phyloP scores from a whole-genome alignment of 805 yeast genomes.

The Middelhovenomyces tepae region DNA sequence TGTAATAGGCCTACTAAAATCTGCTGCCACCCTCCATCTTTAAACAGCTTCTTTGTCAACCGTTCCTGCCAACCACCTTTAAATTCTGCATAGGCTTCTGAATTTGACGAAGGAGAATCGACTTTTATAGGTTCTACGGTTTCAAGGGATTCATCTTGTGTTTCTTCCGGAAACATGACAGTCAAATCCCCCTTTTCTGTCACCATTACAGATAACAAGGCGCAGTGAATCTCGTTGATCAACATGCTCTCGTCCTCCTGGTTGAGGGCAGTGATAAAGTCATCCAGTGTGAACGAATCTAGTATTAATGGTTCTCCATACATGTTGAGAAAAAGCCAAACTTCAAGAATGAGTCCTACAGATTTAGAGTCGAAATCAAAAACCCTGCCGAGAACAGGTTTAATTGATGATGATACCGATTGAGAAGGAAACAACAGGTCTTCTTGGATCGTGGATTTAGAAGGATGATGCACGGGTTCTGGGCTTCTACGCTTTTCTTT shows the following conservation, averaged over 20 bases:
- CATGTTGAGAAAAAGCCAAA: constrained; percentile 69
- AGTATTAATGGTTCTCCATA: constrained; percentile 54
- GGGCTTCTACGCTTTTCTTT: constrained; percentile 18
- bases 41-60: constrained; percentile 61
- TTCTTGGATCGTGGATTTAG: constrained; percentile 4
- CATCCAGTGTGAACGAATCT: constrained; percentile 77
- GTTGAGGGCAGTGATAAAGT: constrained; percentile 49
- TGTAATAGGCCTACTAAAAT: constrained; percentile 66
- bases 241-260: constrained; percentile 45
- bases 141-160: constrained; percentile 9
- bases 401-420: constrained; percentile 1
- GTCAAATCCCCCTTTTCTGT: constrained; percentile 33
- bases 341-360: constrained; percentile 38
- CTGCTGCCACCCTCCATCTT: constrained; percentile 80
- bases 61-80: constrained; percentile 61
- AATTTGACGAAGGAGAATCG: too few relatives aligned
- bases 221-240: constrained; percentile 61
- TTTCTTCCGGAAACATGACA: constrained; percentile 25
- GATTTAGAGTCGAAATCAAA: constrained; percentile 5
- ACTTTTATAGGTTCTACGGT: constrained; percentile 23
- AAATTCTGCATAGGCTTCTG: too few relatives aligned
- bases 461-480: constrained; percentile 12
- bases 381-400: too few relatives aligned
- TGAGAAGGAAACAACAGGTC: constrained; percentile 5
- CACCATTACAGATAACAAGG: constrained; percentile 49